These are phyloP conservation scores for Cladosporium cucumerinum DNA, from an alignment of 2,329 filamentous ascomycete genomes.

Conservation along the genomic window DNA sequence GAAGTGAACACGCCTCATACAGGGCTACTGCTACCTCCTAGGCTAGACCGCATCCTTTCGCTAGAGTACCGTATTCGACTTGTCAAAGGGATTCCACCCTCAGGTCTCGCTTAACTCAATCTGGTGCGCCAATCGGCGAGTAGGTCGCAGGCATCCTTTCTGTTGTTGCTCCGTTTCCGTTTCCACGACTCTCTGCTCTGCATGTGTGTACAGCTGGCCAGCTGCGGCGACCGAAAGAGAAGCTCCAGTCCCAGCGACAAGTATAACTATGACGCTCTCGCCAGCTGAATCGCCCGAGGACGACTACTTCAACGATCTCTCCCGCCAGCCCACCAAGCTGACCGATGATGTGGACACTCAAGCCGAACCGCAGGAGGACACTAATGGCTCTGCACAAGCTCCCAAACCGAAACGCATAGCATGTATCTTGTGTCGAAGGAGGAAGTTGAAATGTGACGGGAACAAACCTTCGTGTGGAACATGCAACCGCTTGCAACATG, in stretches of 20 bases:
- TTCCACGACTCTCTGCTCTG: neutral
- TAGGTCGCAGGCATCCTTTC: neutral
- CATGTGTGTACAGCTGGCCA: neutral
- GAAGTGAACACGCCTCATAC: neutral
- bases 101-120: neutral
- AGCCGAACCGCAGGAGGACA: slow-evolving; percentile 46
- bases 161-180: neutral
- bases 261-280: slow-evolving; percentile 9
- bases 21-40: neutral
- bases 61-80: neutral
- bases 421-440: slow-evolving; percentile 87
- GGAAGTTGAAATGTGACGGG: slow-evolving; percentile 89
- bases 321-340: slow-evolving; percentile 39
- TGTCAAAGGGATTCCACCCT: neutral
- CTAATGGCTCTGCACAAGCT: slow-evolving; percentile 29
- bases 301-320: slow-evolving; percentile 57
- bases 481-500: slow-evolving; percentile 79
- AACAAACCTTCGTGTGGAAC: slow-evolving; percentile 81
- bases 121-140: slow-evolving; percentile 2
- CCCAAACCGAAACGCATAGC: slow-evolving; percentile 75
- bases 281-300: slow-evolving; percentile 26
- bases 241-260: neutral
- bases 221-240: neutral
- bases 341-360: neutral
- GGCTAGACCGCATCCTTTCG: slow-evolving; percentile 4